Evolutionary conservation across 768 basidiomycete species (phyloP).

Genomic region (Auriscalpium vulgare): DNA sequence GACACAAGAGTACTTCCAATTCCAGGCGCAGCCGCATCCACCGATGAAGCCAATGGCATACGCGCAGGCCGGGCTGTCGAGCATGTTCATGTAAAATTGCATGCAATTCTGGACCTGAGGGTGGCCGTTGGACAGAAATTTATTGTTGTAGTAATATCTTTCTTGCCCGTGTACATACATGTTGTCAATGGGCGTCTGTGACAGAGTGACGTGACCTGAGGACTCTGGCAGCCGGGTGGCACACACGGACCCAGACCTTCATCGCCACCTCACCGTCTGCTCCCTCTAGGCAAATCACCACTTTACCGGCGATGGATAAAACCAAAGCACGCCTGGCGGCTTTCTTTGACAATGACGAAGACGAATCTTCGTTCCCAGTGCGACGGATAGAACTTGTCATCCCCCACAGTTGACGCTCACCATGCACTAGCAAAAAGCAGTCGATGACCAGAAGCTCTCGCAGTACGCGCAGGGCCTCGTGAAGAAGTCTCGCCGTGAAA

Average conservation of each 20-base stretch:
- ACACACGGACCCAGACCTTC: background rate
- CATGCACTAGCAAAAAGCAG: constrained; percentile 67
- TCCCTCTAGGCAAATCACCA: background rate
- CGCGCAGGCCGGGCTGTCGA: constrained; percentile 55
- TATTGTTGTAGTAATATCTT: too few species aligned
- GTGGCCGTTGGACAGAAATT: too few species aligned
- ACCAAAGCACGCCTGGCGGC: constrained; percentile 62
- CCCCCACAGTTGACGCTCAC: constrained; percentile 49
- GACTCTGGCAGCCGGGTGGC: too few species aligned
- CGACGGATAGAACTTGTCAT: constrained; percentile 70
- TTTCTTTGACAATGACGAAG: constrained; percentile 81
- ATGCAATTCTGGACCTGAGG: too few species aligned
- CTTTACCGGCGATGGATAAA: constrained; percentile 46
- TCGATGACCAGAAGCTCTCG: constrained; percentile 80
- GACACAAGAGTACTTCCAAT: constrained; percentile 65
- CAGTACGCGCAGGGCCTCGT: constrained; percentile 82
- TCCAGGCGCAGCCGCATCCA: constrained; percentile 83
- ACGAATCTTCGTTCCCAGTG: constrained; percentile 85
- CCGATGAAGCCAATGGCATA: constrained; percentile 94
- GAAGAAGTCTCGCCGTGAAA: constrained; percentile 85
- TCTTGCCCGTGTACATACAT: too few species aligned
- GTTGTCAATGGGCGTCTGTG: too few species aligned
- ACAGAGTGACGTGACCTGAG: too few species aligned
- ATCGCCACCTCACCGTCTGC: background rate
- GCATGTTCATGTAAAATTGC: constrained; percentile 54